Conservation (phyloP, 1,139 yeast species). For the Lodderomyces elongisporus region DNA sequence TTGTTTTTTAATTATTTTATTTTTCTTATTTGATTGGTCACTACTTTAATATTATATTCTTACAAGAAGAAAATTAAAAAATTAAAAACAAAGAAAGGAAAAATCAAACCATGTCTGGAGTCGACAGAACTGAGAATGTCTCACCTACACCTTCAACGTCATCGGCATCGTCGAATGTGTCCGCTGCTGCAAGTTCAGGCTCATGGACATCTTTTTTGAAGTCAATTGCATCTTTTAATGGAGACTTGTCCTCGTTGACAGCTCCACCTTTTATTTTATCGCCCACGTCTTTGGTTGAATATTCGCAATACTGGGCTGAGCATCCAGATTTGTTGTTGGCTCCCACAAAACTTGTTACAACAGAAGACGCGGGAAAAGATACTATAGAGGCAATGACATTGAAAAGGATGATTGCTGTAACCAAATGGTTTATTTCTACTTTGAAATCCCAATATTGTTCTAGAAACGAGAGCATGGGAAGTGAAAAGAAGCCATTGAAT, state of each 20-base stretch:
- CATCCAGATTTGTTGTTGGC: conserved; percentile 78
- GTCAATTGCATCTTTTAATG: conserved; percentile 89
- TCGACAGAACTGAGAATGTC: no score
- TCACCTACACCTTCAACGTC: conserved; percentile 3
- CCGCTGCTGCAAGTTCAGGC: conserved; percentile 26
- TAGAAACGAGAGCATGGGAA: conserved; percentile 83
- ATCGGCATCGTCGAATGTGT: conserved; percentile 2
- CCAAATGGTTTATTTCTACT: conserved; percentile 88
- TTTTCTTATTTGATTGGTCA: no score
- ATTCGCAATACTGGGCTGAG: conserved; percentile 91
- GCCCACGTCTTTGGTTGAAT: conserved; percentile 83
- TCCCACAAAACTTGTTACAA: conserved; percentile 47
- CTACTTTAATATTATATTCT: no score
- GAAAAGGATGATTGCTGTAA: conserved; percentile 70
- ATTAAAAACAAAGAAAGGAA: no score
- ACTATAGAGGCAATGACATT: conserved; percentile 50
- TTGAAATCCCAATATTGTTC: conserved; percentile 91
- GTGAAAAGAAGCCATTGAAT: conserved; percentile 92
- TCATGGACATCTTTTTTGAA: conserved; percentile 86
- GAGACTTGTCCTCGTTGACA: conserved; percentile 87
- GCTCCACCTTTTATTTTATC: conserved; percentile 98
- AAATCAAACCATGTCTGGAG: no score
- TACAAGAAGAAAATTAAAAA: no score
- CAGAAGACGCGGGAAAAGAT: conserved; percentile 27
- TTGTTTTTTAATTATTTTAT: no score